Evolutionary conservation across 192 early-diverging fungal species (phyloP), one percentile per base, ranked within the genome.

Genomic region (Coemansia sp.): DNA sequence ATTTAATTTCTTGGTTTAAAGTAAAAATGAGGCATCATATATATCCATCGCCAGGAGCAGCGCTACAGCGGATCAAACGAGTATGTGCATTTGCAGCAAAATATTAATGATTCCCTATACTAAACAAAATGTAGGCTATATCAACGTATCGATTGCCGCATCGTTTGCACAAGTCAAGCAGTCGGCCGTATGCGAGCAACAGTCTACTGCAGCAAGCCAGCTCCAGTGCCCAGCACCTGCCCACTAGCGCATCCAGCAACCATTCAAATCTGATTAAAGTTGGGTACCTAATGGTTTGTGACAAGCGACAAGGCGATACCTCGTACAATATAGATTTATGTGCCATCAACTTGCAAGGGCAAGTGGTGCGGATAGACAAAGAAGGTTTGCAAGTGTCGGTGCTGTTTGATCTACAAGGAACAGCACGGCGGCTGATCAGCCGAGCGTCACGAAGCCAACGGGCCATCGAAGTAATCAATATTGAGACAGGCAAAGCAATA

Each of bases 241-340:
- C 45, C 13, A 47, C 12, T 18, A 20, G 21, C 18, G 19, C 45
- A 5, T 12, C 45, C 21, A 26, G 45, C 7, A 26, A 47, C 6
- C 21, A 26, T 16, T 35, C 41, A 51, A 31, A 54, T 15, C 14
- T 44, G 5, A 18, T 26, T n/a, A 70, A 70, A 19, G 23, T 55
- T 5, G 67, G 67, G 48, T 70, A 70, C 33, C 38, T 70, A 36
- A 49, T 62, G 60, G 45, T 70, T 5, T 57, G 51, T 38, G 67
- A 70, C 67, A 58, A 50, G 33, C 55, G 45, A n/a, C 51, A 63
- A 40, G 59, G 55, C 18, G 37, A 38, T 4, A 46, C 18, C 15
- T 26, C 55, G 23, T 65, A 55, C 50, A 16, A 33, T 13, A 38
- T 65, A 41, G 55, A 58, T 19, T 48, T 57, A 30, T 63, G 67